Percentiles rank a stretch among this genome's conserved stretches.
phyloP scores from a whole-genome alignment of 257 asterid genomes.

The Apocynum venetum region DNA sequence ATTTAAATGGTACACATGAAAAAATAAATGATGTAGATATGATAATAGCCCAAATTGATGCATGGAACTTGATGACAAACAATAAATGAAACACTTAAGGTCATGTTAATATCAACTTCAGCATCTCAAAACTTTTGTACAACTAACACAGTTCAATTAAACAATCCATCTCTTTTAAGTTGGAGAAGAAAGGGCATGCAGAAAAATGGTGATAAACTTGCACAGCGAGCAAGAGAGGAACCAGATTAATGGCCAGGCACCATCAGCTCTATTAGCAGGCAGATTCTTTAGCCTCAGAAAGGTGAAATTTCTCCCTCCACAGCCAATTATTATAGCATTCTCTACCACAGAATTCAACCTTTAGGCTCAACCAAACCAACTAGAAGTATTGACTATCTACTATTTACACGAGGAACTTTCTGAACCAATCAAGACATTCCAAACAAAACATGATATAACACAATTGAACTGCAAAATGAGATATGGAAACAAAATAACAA shows the following conservation, averaged over 20 bases:
- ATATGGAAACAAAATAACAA: conserved; percentile 7
- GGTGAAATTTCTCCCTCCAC: background rate
- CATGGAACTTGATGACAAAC: background rate
- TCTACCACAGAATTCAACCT: background rate
- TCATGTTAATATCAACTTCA: background rate
- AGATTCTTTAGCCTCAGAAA: background rate
- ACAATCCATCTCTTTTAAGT: background rate
- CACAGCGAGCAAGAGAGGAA: background rate
- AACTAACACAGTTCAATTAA: background rate
- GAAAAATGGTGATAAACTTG: too few relatives aligned
- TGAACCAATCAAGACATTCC: background rate
- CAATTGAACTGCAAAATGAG: background rate
- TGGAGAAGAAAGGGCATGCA: background rate
- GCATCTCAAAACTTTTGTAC: background rate
- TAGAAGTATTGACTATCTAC: background rate
- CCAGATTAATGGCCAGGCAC: background rate
- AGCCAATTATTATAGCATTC: background rate
- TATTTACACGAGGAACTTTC: background rate
- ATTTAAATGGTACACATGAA: too few relatives aligned
- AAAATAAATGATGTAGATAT: background rate
- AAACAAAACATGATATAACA: background rate
- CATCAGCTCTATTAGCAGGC: background rate
- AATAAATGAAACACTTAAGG: background rate
- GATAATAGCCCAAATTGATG: background rate
- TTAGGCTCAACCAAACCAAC: background rate